Conservation (phyloP, 768 basidiomycete genomes). For the Lactifluus volemus region DNA sequence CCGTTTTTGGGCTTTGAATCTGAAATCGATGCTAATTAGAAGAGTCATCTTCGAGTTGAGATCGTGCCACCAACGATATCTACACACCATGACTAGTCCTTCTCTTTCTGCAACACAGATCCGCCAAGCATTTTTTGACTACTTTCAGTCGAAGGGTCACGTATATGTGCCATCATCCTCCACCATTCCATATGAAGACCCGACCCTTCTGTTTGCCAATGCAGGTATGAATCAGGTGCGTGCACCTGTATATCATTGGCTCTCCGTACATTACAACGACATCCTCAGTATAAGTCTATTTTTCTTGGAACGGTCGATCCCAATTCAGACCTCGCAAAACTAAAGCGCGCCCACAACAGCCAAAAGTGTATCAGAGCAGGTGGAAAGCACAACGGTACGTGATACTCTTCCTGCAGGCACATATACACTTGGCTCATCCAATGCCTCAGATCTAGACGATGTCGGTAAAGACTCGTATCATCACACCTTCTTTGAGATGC, state of each 20-base stretch:
- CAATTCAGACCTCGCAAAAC: constrained; percentile 79
- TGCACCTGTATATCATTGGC: neutral
- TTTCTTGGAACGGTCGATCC: constrained; percentile 99
- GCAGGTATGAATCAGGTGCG: constrained; percentile 93
- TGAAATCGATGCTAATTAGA: constrained; percentile 7
- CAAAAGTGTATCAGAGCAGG: constrained; percentile 99
- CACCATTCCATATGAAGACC: constrained; percentile 96
- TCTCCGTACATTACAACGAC: neutral
- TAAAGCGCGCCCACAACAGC: constrained; percentile 90
- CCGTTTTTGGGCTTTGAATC: neutral
- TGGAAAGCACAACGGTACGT: constrained; percentile 92
- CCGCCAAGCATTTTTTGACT: constrained; percentile 85
- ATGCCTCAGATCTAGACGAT: constrained; percentile 79
- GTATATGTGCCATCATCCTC: constrained; percentile 85
- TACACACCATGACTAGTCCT: constrained; percentile 8
- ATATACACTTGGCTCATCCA: constrained; percentile 3
- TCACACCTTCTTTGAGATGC: constrained; percentile 98
- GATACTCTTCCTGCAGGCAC: neutral
- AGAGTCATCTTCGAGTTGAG: neutral
- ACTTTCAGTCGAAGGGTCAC: constrained; percentile 72
- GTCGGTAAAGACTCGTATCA: constrained; percentile 99
- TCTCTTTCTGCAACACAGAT: constrained; percentile 49
- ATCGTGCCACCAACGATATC: constrained; percentile 1
- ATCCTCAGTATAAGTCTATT: constrained; percentile 81
- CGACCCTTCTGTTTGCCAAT: constrained; percentile 95